These are phyloP conservation scores for Chalaropsis ovoidea DNA, from an alignment of 2,329 filamentous ascomycete genomes.

Conservation along the genomic window DNA sequence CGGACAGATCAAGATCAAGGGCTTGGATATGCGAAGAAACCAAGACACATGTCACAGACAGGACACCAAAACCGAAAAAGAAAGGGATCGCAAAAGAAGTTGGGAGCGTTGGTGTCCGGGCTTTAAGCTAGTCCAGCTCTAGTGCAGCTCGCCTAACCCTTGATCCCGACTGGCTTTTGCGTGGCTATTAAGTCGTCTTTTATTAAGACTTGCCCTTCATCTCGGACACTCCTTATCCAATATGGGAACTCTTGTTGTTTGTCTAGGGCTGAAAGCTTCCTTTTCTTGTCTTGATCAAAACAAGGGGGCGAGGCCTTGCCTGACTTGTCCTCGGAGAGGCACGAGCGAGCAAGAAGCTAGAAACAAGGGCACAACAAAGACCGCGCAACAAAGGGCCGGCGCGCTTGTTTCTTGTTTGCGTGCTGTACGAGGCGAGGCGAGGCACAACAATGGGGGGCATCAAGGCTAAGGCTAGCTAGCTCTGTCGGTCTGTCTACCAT, in stretches of 20 bases:
- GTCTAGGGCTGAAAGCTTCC: background rate
- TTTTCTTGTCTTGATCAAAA: background rate
- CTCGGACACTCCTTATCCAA: background rate
- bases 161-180: background rate
- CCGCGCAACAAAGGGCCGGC: no score
- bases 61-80: no score
- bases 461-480: background rate
- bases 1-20: conserved; percentile 3
- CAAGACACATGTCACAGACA: background rate
- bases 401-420: background rate
- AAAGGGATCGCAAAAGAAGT: background rate
- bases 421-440: background rate
- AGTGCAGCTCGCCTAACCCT: background rate
- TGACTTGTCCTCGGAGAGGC: background rate
- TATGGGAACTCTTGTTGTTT: background rate
- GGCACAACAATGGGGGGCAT: background rate
- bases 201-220: conserved; percentile 10
- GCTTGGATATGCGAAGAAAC: conserved; percentile 7
- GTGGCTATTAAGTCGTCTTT: background rate
- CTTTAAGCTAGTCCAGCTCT: background rate
- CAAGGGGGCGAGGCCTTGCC: background rate
- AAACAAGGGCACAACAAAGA: background rate
- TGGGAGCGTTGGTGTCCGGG: background rate
- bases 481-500: no score
- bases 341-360: background rate